A percentile compares a stretch with the other conserved stretches of the same genome.
phyloP scores from a whole-genome alignment of 2,329 filamentous ascomycete species.

The Drechslerella dactyloides region DNA sequence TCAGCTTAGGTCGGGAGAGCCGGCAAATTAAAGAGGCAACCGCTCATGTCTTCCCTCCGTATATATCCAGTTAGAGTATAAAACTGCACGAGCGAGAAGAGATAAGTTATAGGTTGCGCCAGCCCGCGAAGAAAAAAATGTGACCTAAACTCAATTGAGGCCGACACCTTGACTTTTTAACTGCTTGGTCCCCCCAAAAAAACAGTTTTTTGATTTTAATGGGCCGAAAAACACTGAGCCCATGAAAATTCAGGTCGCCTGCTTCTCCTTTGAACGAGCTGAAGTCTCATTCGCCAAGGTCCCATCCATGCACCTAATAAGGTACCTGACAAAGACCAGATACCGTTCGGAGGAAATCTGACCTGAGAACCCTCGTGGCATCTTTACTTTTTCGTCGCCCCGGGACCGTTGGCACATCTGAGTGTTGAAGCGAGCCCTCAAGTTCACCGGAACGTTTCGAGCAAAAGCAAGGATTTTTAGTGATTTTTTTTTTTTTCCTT shows the following conservation, averaged over 20 bases:
- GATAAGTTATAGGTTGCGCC: conserved; percentile 49
- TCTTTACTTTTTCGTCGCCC: conserved; percentile 37
- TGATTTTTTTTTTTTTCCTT: background rate
- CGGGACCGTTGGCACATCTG: conserved; percentile 25
- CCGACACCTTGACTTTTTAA: conserved; percentile 50
- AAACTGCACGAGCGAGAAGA: conserved; percentile 34
- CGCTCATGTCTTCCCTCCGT: conserved; percentile 29
- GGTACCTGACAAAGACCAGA: conserved; percentile 46
- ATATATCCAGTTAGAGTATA: conserved; percentile 50
- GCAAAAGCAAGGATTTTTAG: conserved; percentile 19
- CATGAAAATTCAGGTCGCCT: conserved; percentile 44
- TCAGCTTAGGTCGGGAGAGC: conserved; percentile 9
- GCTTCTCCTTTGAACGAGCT: conserved; percentile 43
- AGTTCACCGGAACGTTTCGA: conserved; percentile 23
- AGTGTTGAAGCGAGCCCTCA: conserved; percentile 32
- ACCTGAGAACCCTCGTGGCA: conserved; percentile 37
- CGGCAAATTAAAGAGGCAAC: conserved; percentile 32
- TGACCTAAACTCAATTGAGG: conserved; percentile 47
- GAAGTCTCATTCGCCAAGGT: conserved; percentile 49
- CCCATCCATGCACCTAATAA: conserved; percentile 43
- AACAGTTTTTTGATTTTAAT: conserved; percentile 47
- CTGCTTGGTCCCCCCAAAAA: conserved; percentile 47
- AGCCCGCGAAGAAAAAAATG: conserved; percentile 42
- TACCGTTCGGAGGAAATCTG: conserved; percentile 40
- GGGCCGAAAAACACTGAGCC: conserved; percentile 45